Conservation (phyloP, 768 basidiomycete genomes). For the Neoboletus subvelutipes region DNA sequence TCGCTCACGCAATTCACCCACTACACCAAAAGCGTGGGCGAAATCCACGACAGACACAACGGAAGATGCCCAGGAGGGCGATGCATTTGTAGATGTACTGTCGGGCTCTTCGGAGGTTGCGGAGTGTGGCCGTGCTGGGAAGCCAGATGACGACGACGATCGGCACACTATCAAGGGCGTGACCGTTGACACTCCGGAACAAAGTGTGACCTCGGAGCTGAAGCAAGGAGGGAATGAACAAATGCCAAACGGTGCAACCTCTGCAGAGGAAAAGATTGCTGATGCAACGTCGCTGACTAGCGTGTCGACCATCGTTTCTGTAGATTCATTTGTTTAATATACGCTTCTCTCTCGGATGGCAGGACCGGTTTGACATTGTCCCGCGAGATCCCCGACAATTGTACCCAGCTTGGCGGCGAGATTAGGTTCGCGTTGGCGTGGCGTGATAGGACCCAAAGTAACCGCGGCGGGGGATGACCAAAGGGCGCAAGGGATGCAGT, state of each 20-base stretch:
- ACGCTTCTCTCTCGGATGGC: background rate
- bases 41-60: constrained; percentile 22
- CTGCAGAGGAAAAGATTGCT: constrained; percentile 25
- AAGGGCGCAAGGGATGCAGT: constrained; percentile 22
- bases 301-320: constrained; percentile 20
- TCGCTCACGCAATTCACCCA: constrained; percentile 59
- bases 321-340: constrained; percentile 23
- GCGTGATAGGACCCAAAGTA: background rate
- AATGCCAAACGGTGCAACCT: background rate
- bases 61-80: constrained; percentile 23
- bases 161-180: constrained; percentile 39
- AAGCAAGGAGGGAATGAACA: constrained; percentile 15
- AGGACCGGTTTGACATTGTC: background rate
- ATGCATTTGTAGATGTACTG: constrained; percentile 4
- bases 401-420: background rate
- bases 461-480: constrained; percentile 19
- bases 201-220: constrained; percentile 6
- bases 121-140: constrained; percentile 6
- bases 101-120: constrained; percentile 9
- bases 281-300: constrained; percentile 12
- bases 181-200: constrained; percentile 20
- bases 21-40: constrained; percentile 24
- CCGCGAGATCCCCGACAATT: constrained; percentile 11
- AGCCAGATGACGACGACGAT: constrained; percentile 43
- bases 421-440: constrained; percentile 15